These are phyloP conservation scores for Castanospermum australe DNA, from an alignment of 306 rosid genomes.

Conservation along the genomic window DNA sequence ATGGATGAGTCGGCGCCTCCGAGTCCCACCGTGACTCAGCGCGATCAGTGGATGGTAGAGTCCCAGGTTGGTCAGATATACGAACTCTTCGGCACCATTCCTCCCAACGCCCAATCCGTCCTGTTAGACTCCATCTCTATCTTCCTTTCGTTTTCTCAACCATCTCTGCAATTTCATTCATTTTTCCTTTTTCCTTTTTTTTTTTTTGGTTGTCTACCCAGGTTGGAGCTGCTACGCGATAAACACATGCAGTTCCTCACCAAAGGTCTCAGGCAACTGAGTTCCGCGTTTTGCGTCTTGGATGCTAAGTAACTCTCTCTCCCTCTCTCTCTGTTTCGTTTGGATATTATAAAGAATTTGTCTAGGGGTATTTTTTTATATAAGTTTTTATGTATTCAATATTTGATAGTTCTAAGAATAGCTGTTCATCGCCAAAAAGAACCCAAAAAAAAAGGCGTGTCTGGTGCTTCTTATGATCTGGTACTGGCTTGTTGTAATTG, in stretches of 20 bases:
- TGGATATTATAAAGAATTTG: too few relatives aligned
- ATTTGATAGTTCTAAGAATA: background rate
- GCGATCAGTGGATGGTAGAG: slow-evolving; percentile 69
- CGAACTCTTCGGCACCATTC: slow-evolving; percentile 44
- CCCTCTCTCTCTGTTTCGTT: background rate
- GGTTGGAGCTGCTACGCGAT: slow-evolving; percentile 83
- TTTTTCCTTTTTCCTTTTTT: background rate
- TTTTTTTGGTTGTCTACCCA: too few relatives aligned
- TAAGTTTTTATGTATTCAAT: too few relatives aligned
- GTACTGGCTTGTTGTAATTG: background rate
- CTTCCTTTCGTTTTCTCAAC: background rate
- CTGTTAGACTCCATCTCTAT: slow-evolving; percentile 29
- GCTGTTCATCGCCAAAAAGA: background rate
- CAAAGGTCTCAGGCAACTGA: slow-evolving; percentile 63
- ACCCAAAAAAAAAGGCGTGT: too few relatives aligned
- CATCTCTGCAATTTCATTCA: background rate
- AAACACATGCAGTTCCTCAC: slow-evolving; percentile 61
- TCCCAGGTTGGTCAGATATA: slow-evolving; percentile 52
- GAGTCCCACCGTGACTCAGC: slow-evolving; percentile 54
- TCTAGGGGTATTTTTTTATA: too few relatives aligned
- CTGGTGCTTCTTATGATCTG: background rate
- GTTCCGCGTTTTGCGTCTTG: slow-evolving; percentile 61
- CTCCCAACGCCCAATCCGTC: slow-evolving; percentile 53
- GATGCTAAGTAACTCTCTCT: slow-evolving; percentile 69
- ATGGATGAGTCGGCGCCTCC: slow-evolving; percentile 35